Conservation (phyloP, 2,329 filamentous ascomycete genomes). For the Alternaria angustiovoidea region DNA sequence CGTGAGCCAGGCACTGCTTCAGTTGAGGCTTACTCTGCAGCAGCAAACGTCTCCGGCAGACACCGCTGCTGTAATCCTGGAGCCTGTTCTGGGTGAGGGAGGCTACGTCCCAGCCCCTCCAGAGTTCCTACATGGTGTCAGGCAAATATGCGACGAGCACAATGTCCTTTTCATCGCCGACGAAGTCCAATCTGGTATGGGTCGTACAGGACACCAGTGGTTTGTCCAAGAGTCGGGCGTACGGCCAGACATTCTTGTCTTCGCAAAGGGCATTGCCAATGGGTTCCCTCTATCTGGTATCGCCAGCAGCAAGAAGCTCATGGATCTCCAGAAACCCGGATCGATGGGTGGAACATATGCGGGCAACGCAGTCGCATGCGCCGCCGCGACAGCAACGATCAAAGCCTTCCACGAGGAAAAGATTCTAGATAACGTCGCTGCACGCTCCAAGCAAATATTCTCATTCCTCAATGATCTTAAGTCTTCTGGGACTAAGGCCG, state of each 20-base stretch:
- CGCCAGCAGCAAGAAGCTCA: constrained; percentile 35
- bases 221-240: constrained; percentile 55
- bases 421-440: constrained; percentile 38
- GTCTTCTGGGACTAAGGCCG: constrained; percentile 33
- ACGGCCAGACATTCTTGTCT: constrained; percentile 54
- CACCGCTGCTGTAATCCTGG: constrained; percentile 41
- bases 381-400: constrained; percentile 37
- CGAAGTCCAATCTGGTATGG: constrained; percentile 56
- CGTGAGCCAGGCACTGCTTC: constrained; percentile 34
- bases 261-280: constrained; percentile 48
- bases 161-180: constrained; percentile 55
- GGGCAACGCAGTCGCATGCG: constrained; percentile 41
- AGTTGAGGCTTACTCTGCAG: constrained; percentile 36
- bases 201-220: constrained; percentile 56
- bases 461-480: constrained; percentile 35
- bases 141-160: constrained; percentile 55
- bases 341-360: constrained; percentile 44
- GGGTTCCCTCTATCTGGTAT: constrained; percentile 42
- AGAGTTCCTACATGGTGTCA: constrained; percentile 45
- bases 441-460: constrained; percentile 39
- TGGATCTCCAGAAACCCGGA: constrained; percentile 41
- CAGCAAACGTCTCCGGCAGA: constrained; percentile 40
- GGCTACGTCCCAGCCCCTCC: constrained; percentile 42
- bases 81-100: constrained; percentile 40
- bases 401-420: constrained; percentile 39